These are phyloP conservation scores for Cryptosporidium sp. DNA, from an alignment of 169 alveolate species.

Conservation along the genomic window DNA sequence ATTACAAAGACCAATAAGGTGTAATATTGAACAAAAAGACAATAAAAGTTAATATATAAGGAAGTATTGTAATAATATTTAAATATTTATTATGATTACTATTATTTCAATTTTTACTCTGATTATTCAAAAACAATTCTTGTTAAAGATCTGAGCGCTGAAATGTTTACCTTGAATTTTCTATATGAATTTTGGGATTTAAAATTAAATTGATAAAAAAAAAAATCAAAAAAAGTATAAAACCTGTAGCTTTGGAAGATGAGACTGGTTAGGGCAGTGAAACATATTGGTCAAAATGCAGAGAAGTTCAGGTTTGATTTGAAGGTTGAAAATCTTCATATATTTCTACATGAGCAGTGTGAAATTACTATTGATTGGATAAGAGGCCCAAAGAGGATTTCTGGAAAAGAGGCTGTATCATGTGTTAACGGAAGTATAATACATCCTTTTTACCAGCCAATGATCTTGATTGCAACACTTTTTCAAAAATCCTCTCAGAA, in stretches of 20 bases:
- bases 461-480: slow-evolving; percentile 65
- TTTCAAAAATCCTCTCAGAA: slow-evolving; percentile 38
- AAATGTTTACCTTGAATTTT: not conserved
- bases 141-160: slow-evolving; percentile 21
- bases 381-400: slow-evolving; percentile 73
- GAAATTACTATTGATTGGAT: slow-evolving; percentile 73
- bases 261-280: slow-evolving; percentile 72
- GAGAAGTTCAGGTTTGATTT: slow-evolving; percentile 70
- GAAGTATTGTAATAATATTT: no score
- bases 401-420: slow-evolving; percentile 71
- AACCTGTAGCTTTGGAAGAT: not conserved
- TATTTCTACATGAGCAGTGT: slow-evolving; percentile 50
- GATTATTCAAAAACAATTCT: no score
- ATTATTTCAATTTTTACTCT: not conserved
- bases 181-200: slow-evolving; percentile 1
- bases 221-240: not conserved
- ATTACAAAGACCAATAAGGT: not conserved
- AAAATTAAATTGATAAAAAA: not conserved
- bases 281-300: slow-evolving; percentile 67
- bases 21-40: not conserved
- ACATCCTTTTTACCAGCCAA: slow-evolving; percentile 66
- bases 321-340: slow-evolving; percentile 39
- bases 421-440: slow-evolving; percentile 71
- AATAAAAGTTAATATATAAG: not conserved
- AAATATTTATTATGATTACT: no score